Evolutionary conservation across 371 early-diverging fungal species (phyloP), one percentile per base, ranked within the genome.

Genomic region (Saksenaea vasiformis): DNA sequence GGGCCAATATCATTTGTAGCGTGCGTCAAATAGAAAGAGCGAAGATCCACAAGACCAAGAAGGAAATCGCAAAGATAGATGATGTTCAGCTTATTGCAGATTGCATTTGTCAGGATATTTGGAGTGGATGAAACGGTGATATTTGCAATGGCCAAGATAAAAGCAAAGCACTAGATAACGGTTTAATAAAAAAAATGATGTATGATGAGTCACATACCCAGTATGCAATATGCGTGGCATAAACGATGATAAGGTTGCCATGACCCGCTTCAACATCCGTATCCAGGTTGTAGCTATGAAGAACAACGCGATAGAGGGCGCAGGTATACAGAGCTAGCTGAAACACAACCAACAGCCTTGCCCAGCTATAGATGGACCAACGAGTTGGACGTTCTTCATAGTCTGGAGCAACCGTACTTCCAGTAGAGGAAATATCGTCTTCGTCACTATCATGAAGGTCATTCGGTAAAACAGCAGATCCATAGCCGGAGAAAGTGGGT

Each of bases 51-150:
- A 7, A 59, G 14, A 13, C 58, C 41, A 27, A 62, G 15, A 26
- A 57, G 13, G 19, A 59, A 43, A 17, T 47, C 37, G 15, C 34
- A 15, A 47, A 61, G 35, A 24, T 56, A 67, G 14, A 67, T 47
- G 13, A 56, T 1, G 37, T 82, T 77, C 19, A 82, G 61, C 27
- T 75, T 73, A 1, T 31, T 47, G 43, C 78, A 72, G 13, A 80
- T 61, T 0, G n/a, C 66, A 60, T 73, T 60, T 8, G 76, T 60
- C 5, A 76, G 36, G 22, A 47, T 22, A 22, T 47, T 47, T 3
- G 51, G 51, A 3, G 51, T 47, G 22, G 56, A 26, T 10, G 77
- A 72, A 14, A 73, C 44, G 7, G 56, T 36, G 2, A 73, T 54
- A 19, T 70, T 75, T 34, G 64, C 41, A 15, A 62, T 17, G 1